A percentile compares a stretch with the other conserved stretches of the same genome.
phyloP scores from a whole-genome alignment of 2,329 filamentous ascomycete genomes.

The Xylaria hypoxylon region DNA sequence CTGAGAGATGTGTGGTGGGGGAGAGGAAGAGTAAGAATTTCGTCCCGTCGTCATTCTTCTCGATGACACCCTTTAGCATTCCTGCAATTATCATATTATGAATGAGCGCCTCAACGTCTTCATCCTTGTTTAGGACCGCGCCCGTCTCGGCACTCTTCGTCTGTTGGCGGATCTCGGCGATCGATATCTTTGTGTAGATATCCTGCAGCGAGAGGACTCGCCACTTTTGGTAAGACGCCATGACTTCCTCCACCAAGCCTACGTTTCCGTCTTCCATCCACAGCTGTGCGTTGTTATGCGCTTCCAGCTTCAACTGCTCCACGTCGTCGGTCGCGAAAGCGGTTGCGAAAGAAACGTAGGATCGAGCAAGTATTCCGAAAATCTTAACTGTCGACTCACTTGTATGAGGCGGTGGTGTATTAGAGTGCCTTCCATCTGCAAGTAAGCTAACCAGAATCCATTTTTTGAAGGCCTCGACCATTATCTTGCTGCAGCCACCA shows the following conservation, averaged over 20 bases:
- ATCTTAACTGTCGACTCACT: conserved; percentile 55
- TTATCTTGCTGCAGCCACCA: conserved; percentile 76
- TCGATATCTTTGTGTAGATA: conserved; percentile 73
- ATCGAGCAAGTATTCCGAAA: conserved; percentile 70
- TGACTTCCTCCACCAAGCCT: conserved; percentile 76
- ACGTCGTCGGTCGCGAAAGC: conserved; percentile 71
- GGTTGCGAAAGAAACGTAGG: conserved; percentile 77
- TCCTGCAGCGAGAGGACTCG: conserved; percentile 78
- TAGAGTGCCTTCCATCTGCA: conserved; percentile 68
- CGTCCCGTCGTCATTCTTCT: conserved; percentile 57
- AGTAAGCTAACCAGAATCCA: conserved; percentile 85
- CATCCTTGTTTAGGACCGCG: conserved; percentile 55
- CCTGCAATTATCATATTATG: conserved; percentile 66
- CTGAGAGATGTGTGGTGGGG: conserved; percentile 58
- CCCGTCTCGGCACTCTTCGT: conserved; percentile 69
- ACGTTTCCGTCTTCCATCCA: conserved; percentile 81
- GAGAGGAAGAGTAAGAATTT: conserved; percentile 65
- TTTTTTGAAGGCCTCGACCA: conserved; percentile 92
- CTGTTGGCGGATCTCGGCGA: conserved; percentile 62
- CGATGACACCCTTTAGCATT: conserved; percentile 65
- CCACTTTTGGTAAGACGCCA: conserved; percentile 78
- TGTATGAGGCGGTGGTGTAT: conserved; percentile 70
- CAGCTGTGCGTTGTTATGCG: conserved; percentile 65
- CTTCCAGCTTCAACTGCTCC: conserved; percentile 71
- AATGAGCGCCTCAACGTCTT: conserved; percentile 61